Evolutionary conservation across 2,329 filamentous ascomycete species (phyloP).

Genomic region (Fusarium heterosporum): DNA sequence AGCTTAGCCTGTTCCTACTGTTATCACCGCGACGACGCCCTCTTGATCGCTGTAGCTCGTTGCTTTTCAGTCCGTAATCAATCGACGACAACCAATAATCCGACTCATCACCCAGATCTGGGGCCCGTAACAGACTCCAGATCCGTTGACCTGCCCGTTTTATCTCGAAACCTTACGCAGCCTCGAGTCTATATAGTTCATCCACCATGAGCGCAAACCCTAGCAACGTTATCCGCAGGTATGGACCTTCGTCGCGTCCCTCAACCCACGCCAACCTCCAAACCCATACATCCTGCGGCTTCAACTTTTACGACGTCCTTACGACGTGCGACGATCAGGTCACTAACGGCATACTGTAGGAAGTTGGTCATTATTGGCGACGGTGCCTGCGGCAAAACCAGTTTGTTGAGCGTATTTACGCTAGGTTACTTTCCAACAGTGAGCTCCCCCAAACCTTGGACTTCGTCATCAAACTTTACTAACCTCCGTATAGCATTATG

Average conservation of each 20-base stretch:
- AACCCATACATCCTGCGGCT: not conserved
- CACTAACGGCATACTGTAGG: conserved; percentile 60
- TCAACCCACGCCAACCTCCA: not conserved
- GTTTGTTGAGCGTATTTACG: conserved; percentile 96
- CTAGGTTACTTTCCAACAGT: conserved; percentile 98
- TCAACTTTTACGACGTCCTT: not conserved
- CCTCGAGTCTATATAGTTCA: conserved; percentile 29
- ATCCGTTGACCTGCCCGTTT: conserved; percentile 28
- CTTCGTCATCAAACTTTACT: conserved; percentile 40
- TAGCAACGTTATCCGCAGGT: conserved; percentile 75
- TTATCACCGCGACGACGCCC: conserved; percentile 35
- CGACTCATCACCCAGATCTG: conserved; percentile 36
- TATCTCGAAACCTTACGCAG: conserved; percentile 23
- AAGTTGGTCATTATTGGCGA: conserved; percentile 98
- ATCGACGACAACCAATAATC: conserved; percentile 33
- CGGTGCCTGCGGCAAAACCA: conserved; percentile 98
- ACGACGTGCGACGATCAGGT: conserved; percentile 3
- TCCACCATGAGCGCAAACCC: conserved; percentile 59
- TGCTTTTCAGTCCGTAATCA: conserved; percentile 16
- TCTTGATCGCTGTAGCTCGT: conserved; percentile 28
- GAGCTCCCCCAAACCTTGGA: conserved; percentile 56
- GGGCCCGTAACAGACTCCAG: conserved; percentile 38
- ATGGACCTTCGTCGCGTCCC: conserved; percentile 50
- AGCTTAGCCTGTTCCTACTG: conserved; percentile 17
- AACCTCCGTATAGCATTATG: conserved; percentile 65